Conservation (phyloP, 441 rosid species). For the Viola pubescens region DNA sequence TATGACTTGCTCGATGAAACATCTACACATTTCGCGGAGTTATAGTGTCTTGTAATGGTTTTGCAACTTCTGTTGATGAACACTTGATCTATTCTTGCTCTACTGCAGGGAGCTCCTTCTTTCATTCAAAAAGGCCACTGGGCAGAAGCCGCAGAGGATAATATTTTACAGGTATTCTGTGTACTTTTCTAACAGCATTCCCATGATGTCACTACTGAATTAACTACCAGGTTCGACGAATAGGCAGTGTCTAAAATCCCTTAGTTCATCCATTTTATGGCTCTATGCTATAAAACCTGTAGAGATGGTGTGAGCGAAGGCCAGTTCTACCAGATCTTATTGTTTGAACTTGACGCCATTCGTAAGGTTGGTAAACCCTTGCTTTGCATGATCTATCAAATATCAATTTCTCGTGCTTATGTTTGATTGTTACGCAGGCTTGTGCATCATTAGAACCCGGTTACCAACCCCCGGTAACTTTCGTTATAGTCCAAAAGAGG, state of each 20-base stretch:
- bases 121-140: slow-evolving; percentile 74
- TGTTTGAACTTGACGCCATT: slow-evolving; percentile 78
- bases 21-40: too few species aligned
- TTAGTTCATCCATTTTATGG: too few species aligned
- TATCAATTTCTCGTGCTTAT: slow-evolving; percentile 1
- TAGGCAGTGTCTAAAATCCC: neutral
- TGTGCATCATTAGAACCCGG: slow-evolving; percentile 86
- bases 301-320: slow-evolving; percentile 96
- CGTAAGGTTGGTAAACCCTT: slow-evolving; percentile 42
- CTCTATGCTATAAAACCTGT: neutral
- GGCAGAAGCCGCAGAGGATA: slow-evolving; percentile 75
- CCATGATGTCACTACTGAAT: neutral
- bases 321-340: slow-evolving; percentile 76
- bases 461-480: slow-evolving; percentile 83
- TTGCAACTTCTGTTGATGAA: too few species aligned
- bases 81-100: neutral
- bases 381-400: neutral
- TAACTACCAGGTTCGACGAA: neutral
- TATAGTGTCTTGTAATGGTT: neutral
- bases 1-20: too few species aligned
- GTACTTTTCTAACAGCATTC: neutral
- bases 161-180: slow-evolving; percentile 70
- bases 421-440: slow-evolving; percentile 36
- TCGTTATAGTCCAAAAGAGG: slow-evolving; percentile 76
- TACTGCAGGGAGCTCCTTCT: slow-evolving; percentile 62